These are phyloP conservation scores for Podospora conica DNA, from an alignment of 495 filamentous ascomycete genomes.

Conservation along the genomic window DNA sequence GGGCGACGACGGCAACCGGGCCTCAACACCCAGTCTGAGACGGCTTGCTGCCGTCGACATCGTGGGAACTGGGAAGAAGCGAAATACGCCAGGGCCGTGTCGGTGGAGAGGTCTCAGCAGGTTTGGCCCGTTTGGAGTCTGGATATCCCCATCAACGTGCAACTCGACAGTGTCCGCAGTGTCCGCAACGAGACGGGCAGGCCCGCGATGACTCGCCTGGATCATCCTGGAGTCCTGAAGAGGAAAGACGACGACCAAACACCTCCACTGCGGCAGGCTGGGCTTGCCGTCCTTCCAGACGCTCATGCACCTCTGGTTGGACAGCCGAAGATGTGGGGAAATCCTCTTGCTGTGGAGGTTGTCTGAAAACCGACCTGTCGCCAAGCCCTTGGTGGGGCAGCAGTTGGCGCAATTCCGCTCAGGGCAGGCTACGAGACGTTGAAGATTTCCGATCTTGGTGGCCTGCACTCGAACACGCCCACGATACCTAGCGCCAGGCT, in stretches of 20 bases:
- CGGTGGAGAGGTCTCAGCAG: too few species aligned
- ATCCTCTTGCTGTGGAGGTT: conserved; percentile 16
- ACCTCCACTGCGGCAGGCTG: conserved; percentile 18
- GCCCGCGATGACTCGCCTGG: neutral
- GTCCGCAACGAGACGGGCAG: neutral
- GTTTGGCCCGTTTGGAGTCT: too few species aligned
- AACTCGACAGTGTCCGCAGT: neutral
- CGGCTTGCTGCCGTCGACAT: neutral
- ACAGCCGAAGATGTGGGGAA: conserved; percentile 21
- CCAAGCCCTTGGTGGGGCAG: conserved; percentile 3
- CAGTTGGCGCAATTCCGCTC: neutral
- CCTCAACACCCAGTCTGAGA: neutral
- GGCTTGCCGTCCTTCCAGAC: conserved; percentile 28
- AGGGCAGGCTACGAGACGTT: conserved; percentile 1
- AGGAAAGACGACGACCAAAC: conserved; percentile 3
- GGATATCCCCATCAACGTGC: neutral
- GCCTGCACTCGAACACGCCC: neutral
- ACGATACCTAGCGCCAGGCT: too few species aligned
- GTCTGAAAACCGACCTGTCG: neutral
- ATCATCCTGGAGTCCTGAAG: conserved; percentile 8
- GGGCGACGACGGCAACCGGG: neutral
- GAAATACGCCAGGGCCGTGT: conserved; percentile 3
- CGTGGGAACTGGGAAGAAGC: conserved; percentile 2
- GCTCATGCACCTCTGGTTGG: conserved; percentile 22
- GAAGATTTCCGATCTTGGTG: conserved; percentile 3